A percentile compares a stretch with the other conserved stretches of the same genome.
Conservation (phyloP, 2,329 filamentous ascomycete species). For the Fusarium sp. region DNA sequence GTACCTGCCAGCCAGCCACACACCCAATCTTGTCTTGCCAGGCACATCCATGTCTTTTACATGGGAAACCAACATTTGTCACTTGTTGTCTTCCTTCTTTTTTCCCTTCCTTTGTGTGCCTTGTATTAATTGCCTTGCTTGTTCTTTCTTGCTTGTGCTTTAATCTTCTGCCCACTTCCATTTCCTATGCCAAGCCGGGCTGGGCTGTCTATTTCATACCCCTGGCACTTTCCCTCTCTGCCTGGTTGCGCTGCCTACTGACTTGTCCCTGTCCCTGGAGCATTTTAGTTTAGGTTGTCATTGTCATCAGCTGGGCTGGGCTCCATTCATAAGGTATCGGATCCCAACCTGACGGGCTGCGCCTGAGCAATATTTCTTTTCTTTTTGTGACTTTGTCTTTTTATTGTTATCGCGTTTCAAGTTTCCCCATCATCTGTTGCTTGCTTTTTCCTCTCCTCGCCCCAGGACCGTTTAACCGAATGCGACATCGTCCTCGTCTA, state of each 20-base stretch:
- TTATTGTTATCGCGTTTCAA: conserved; percentile 12
- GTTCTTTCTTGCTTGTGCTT: conserved; percentile 10
- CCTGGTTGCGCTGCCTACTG: conserved; percentile 2
- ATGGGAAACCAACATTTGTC: conserved; percentile 15
- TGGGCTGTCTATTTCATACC: background rate
- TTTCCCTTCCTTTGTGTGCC: conserved; percentile 18
- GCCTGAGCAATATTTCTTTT: conserved; percentile 12
- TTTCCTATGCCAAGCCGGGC: conserved; percentile 28
- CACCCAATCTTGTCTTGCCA: conserved; percentile 27
- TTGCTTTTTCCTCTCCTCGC: background rate
- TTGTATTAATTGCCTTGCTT: conserved; percentile 19
- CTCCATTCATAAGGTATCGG: conserved; percentile 32
- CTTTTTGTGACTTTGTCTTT: conserved; percentile 17
- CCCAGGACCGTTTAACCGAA: conserved; percentile 7
- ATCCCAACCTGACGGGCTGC: conserved; percentile 30
- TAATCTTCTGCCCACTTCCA: conserved; percentile 33
- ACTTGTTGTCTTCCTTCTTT: conserved; percentile 10
- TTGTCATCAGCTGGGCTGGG: conserved; percentile 41
- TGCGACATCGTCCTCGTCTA: conserved; percentile 33
- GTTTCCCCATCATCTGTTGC: background rate
- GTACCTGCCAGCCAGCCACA: conserved; percentile 30
- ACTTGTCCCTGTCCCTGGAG: background rate
- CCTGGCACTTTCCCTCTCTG: conserved; percentile 22
- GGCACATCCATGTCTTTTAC: conserved; percentile 35
- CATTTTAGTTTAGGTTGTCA: conserved; percentile 24